Base-by-base conservation (phyloP, 2,329 filamentous ascomycete genomes). In the Verticillium klebahnii region DNA sequence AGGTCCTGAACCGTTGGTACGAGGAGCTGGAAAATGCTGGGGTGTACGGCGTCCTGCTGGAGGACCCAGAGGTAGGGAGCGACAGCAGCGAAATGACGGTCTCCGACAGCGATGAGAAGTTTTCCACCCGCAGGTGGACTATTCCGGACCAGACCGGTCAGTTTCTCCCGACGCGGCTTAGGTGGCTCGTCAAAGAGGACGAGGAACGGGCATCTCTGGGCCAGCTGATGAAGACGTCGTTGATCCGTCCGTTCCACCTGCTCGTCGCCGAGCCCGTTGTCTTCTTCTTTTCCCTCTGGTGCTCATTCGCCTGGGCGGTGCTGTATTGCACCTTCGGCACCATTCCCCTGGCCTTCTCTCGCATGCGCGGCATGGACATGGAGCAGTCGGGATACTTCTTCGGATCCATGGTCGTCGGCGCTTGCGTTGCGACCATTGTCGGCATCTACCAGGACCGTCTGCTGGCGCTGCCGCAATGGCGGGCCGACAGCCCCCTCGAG, bases 261-360 rank as follows among this genome's bases (percentile, higher is more conserved):
- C 84, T 93, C 17, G 77, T 89, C 66, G 93, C 90, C 0, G 90
- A 93, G 67, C 88, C 90, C 0, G 88, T 92, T 11, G 89, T 93
- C 15, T 92, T 93, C 75, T 92, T 86, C 78, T 97, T 97, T 78
- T 92, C 89, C 0, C 80, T 96, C 0, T 97, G 93, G 93, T 89
- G 93, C 1, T 84, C 91, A 0, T 97, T 97, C 73, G 89, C 89
- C 23, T 97, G 93, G 93, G 92, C 90, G 0, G 85, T 96, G 0
- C 83, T 97, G 0, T 97, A 97, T 73, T 79, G 97, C 19, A 92
- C 90, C 14, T 94, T 97, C 67, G 86, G 86, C 15, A 89, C 91
- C 1, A 85, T 97, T 5, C 91, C 93, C 0, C 82, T 95, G 4
- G 87, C 96, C 29, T 96, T 95, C 74, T 70, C 78, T 25, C 82